These are phyloP conservation scores for Neofusicoccum parvum DNA, from an alignment of 2,329 filamentous ascomycete species.

Conservation along the genomic window DNA sequence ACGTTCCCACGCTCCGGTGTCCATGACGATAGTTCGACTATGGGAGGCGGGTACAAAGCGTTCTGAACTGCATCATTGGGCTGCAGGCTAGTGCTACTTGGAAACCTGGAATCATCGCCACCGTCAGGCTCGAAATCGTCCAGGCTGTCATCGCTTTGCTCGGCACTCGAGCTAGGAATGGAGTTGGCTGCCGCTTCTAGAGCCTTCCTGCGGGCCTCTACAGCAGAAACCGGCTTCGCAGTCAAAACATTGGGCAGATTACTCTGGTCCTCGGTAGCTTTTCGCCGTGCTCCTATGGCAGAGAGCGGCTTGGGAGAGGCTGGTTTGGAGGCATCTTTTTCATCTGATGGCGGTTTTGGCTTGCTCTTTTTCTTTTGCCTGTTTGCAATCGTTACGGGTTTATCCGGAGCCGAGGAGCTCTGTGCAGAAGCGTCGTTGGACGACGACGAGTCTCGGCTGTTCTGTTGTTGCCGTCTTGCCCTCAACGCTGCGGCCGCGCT, in stretches of 20 bases:
- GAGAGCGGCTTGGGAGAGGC: neutral
- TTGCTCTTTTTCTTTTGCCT: constrained; percentile 5
- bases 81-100: neutral
- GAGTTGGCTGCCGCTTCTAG: neutral
- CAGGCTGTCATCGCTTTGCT: constrained; percentile 15
- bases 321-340: neutral
- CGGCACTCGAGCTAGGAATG: neutral
- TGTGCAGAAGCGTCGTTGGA: neutral
- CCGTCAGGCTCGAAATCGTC: constrained; percentile 15
- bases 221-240: constrained; percentile 4
- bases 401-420: neutral
- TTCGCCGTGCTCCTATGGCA: neutral
- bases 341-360: neutral
- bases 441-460: neutral
- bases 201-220: constrained; percentile 7
- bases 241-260: too few species aligned
- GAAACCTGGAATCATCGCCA: neutral
- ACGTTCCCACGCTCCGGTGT: neutral
- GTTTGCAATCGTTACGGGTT: neutral
- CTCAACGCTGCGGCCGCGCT: constrained; percentile 20
- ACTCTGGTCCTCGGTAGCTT: neutral
- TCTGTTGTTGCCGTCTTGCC: constrained; percentile 7
- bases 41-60: neutral
- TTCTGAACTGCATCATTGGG: neutral
- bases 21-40: constrained; percentile 17